A percentile compares a stretch with the other conserved stretches of the same genome.
phyloP scores from a whole-genome alignment of 768 basidiomycete species.

The Coprinopsis strossmayeri region DNA sequence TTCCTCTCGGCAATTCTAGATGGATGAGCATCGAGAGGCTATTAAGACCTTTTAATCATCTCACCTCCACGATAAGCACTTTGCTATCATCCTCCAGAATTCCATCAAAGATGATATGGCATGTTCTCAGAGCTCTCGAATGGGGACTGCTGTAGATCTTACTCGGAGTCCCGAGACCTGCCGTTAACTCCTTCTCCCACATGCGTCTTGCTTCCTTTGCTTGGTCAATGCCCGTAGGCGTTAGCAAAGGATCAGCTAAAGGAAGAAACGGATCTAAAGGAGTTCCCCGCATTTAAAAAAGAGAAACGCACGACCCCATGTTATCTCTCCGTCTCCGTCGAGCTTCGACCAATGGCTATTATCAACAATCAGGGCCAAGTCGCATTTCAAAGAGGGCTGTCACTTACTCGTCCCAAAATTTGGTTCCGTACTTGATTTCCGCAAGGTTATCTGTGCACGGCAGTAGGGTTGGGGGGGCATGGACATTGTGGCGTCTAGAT shows the following conservation, averaged over 20 bases:
- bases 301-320: slow-evolving; percentile 63
- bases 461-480: neutral
- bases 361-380: neutral
- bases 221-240: slow-evolving; percentile 48
- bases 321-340: slow-evolving; percentile 56
- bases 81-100: slow-evolving; percentile 20
- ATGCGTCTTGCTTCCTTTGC: slow-evolving; percentile 36
- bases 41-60: slow-evolving; percentile 2
- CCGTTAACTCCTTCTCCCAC: slow-evolving; percentile 43
- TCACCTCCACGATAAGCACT: slow-evolving; percentile 52
- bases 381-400: neutral
- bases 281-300: neutral
- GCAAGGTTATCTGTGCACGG: slow-evolving; percentile 55
- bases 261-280: neutral
- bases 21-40: neutral
- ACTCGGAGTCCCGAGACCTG: slow-evolving; percentile 45
- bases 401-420: slow-evolving; percentile 57
- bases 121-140: slow-evolving; percentile 54
- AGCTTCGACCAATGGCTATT: slow-evolving; percentile 58
- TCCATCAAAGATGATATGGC: slow-evolving; percentile 43
- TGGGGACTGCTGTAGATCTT: slow-evolving; percentile 59
- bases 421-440: slow-evolving; percentile 47
- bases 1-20: slow-evolving; percentile 60
- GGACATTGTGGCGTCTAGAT: neutral
- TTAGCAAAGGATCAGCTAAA: slow-evolving; percentile 62